Conservation (phyloP, 805 yeast genomes). For the Kockiozyma suomiensis region DNA sequence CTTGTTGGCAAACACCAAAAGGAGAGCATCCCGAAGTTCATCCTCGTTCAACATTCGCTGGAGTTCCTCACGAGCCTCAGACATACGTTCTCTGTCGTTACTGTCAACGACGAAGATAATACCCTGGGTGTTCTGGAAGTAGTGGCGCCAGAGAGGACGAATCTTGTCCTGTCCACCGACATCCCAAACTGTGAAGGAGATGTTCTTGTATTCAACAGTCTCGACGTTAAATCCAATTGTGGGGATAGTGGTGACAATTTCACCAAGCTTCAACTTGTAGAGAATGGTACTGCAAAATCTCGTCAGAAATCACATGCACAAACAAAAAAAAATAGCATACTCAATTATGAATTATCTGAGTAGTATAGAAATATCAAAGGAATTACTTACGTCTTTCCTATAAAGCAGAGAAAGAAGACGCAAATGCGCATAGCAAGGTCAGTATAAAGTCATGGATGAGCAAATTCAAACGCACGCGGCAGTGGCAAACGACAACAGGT, state of each 20-base stretch:
- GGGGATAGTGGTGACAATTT: constrained; percentile 74
- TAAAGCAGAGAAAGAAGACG: neutral
- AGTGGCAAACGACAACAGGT: constrained; percentile 2
- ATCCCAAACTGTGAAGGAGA: constrained; percentile 88
- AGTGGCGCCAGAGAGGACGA: constrained; percentile 93
- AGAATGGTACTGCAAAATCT: constrained; percentile 68
- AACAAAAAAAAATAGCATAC: neutral
- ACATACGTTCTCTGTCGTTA: constrained; percentile 69
- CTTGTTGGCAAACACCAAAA: constrained; percentile 86
- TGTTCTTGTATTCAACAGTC: constrained; percentile 77
- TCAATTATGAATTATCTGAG: neutral
- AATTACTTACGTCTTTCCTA: constrained; percentile 33
- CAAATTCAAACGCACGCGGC: neutral
- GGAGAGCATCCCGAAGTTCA: constrained; percentile 76
- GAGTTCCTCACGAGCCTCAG: constrained; percentile 76
- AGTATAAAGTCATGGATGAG: neutral
- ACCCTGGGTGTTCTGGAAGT: constrained; percentile 90
- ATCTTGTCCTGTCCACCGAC: constrained; percentile 95
- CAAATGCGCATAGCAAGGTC: constrained; percentile 3
- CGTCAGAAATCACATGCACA: neutral
- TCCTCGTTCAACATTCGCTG: constrained; percentile 78
- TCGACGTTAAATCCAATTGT: constrained; percentile 74
- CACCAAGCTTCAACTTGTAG: constrained; percentile 58
- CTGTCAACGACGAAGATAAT: constrained; percentile 88
- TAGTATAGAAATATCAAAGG: neutral